Evolutionary conservation across 352 stramenopile genomes (phyloP), one percentile per base, ranked within the genome.

Genomic region (Thraustochytrium sp.): DNA sequence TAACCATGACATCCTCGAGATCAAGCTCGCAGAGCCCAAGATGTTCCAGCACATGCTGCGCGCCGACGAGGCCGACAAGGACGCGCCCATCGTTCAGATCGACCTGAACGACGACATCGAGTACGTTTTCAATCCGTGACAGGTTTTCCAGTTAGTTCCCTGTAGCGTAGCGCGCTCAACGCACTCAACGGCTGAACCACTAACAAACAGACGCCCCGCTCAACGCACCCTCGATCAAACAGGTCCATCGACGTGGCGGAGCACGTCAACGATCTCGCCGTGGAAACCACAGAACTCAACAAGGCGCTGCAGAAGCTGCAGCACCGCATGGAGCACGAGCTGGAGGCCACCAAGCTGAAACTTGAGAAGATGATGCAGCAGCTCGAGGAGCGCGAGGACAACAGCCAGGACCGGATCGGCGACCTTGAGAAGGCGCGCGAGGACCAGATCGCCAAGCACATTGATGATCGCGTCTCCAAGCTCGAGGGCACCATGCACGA

Each of bases 321-420:
- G 36, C 44, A 75, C 26, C 61, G 68, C 13, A 48, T 89, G 26
- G 65, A 88, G 53, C 87, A 91, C 59, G 85, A 91, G 53, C 34
- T 91, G 21, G 89, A 91, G 82, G 85, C 90, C 72, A 76, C 88
- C 49, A 80, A 91, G 62, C 75, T 95, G 48, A 92, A 90, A 82
- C 90, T 97, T 87, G 89, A 93, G 76, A 90, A 97, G 87, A 92
- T 93, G 26, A 75, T 96, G 65, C 89, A 90, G 31, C 93, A 94
- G 78, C 90, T 98, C 1, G 42, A 88, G 48, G 72, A 89, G 48
- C 74, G 87, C 26, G 89, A 90, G 63, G 86, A 89, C 31, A 53
- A 82, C n/a, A 61, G 83, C 21, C 87, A 91, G 74, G 42, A 51
- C 9, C 82, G 88, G 21, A 86, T 91, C 36, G 83, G 82, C 3